Conservation (phyloP, 1,284 basidiomycete genomes). For the Puccinia polysora region DNA sequence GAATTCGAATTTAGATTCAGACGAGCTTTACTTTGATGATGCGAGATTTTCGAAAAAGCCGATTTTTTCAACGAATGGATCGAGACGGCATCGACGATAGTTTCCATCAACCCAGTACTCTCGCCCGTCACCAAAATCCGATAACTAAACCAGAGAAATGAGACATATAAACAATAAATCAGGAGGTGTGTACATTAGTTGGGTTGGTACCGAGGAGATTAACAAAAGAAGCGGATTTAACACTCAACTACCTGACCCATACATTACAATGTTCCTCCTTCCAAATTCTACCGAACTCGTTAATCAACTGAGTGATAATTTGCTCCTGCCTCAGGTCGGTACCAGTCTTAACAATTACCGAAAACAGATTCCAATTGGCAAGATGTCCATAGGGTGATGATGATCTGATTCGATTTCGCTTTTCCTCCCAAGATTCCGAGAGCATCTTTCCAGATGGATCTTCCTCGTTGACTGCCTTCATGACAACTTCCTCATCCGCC, state of each 20-base stretch:
- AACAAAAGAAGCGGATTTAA: background rate
- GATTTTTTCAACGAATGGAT: constrained; percentile 99
- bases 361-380: constrained; percentile 68
- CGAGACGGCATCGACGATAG: constrained; percentile 84
- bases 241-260: constrained; percentile 69
- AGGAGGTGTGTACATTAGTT: background rate
- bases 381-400: constrained; percentile 93
- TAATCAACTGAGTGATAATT: constrained; percentile 89
- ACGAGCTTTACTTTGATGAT: constrained; percentile 47
- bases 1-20: constrained; percentile 61
- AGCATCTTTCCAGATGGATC: constrained; percentile 95
- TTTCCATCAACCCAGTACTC: constrained; percentile 85
- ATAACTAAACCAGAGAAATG: constrained; percentile 55
- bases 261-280: constrained; percentile 81
- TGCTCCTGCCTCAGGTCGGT: constrained; percentile 96
- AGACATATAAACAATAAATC: constrained; percentile 8
- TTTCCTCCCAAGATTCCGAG: constrained; percentile 88
- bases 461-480: constrained; percentile 88
- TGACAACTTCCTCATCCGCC: constrained; percentile 61
- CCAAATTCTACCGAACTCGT: constrained; percentile 90
- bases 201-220: background rate
- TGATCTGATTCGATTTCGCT: constrained; percentile 90
- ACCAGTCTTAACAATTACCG: constrained; percentile 97
- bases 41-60: constrained; percentile 81
- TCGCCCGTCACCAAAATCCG: constrained; percentile 92